Evolutionary conservation across 345 rosid genomes (phyloP), one percentile per base, ranked within the genome.

Genomic region (Syzygium grande): DNA sequence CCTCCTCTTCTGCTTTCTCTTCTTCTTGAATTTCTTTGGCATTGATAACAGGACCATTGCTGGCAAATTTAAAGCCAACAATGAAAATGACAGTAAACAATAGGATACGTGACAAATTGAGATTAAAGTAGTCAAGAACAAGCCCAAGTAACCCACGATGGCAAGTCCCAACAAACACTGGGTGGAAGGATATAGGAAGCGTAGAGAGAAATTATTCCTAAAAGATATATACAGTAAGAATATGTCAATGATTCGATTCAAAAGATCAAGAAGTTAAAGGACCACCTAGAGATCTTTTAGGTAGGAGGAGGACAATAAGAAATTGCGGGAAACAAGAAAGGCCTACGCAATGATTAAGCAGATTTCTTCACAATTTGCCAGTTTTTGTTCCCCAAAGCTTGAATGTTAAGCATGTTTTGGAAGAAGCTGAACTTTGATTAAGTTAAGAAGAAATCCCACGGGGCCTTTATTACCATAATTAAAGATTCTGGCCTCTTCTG

Each of bases 41-140:
- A 83, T 61, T 80, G 86, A 89, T 80, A 52, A 21, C 61, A 63
- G 87, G 91, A 21, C 63, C 87, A 22, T 87, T 30, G 91, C 94
- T 93, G 63, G 91, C 88, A 58, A 90, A 52, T 59, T 68, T 4
- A 56, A 52, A 85, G 38, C 30, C 52, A 25, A 38, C 83, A 38
- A 38, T 73, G 83, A 38, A 19, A 73, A 38, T 5, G 87, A 9
- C 87, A 86, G 61, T 9, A 59, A 46, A 43, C 63, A 43, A 85
- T 54, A 53, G 63, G 86, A 49, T 73, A 73, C 0, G 83, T 38
- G 49, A 73, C 83, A 11, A 73, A 73, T 73, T 6, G 83, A 38
- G 83, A 73, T 21, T 19, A 34, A 38, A 73, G 83, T 11, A 73
- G 49, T 73, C 83, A 21, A 19, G 83, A 19, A 38, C 83, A 73